Conservation (phyloP, 306 rosid species). For the Lathyrus oleraceus region DNA sequence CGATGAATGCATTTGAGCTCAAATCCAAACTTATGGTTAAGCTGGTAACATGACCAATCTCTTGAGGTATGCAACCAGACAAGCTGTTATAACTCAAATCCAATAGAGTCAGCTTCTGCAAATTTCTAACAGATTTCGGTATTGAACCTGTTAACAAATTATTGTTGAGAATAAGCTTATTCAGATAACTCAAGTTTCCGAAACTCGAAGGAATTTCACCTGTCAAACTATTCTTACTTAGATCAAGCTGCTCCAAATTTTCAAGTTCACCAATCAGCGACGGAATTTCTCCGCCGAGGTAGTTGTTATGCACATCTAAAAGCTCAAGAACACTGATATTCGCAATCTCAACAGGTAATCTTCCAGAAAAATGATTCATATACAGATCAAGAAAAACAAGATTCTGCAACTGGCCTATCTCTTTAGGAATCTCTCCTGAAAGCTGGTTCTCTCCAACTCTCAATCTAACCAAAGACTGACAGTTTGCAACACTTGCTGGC, state of each 20-base stretch:
- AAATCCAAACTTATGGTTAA: conserved; percentile 86
- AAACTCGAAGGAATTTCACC: conserved; percentile 82
- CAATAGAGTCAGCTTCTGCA: conserved; percentile 79
- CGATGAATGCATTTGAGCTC: conserved; percentile 69
- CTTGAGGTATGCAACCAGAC: conserved; percentile 73
- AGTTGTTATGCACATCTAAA: conserved; percentile 79
- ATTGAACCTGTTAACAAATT: conserved; percentile 73
- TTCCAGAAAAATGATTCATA: conserved; percentile 85
- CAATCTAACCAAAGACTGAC: conserved; percentile 79
- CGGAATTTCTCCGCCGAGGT: conserved; percentile 77
- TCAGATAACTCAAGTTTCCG: conserved; percentile 88
- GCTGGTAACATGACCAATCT: conserved; percentile 81
- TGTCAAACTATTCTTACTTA: conserved; percentile 77
- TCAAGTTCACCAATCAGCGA: conserved; percentile 72
- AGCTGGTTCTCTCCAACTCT: conserved; percentile 95
- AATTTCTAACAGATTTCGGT: conserved; percentile 65
- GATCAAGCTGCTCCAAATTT: conserved; percentile 93
- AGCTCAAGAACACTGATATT: conserved; percentile 89
- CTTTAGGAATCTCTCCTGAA: conserved; percentile 82
- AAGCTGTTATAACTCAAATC: conserved; percentile 89
- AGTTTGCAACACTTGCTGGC: conserved; percentile 67
- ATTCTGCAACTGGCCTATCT: conserved; percentile 80
- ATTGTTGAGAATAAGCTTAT: conserved; percentile 85
- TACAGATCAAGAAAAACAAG: conserved; percentile 93
- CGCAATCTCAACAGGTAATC: conserved; percentile 76